A percentile compares a stretch with the other conserved stretches of the same genome.
Evolutionary conservation across 1,139 yeast genomes (phyloP).

Genomic region (Kodamaea sp.): DNA sequence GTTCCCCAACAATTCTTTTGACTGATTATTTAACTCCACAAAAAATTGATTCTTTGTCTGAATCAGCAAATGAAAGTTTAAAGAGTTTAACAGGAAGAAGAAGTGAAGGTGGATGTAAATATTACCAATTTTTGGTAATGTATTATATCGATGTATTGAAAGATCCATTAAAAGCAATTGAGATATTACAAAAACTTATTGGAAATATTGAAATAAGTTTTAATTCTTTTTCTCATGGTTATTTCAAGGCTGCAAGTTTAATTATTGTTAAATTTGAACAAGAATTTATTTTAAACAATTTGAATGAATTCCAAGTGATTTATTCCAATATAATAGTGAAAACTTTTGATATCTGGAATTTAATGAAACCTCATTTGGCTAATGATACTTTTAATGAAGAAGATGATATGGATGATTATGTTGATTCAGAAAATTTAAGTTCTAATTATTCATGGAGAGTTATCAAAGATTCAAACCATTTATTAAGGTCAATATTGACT

Average conservation of each 20-base stretch:
- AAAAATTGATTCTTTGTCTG: conserved; percentile 17
- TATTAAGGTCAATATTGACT: conserved; percentile 44
- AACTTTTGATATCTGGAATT: conserved; percentile 47
- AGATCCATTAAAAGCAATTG: conserved; percentile 14
- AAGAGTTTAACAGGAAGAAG: conserved; percentile 61
- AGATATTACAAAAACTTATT: conserved; percentile 31
- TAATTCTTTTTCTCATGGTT: conserved; percentile 51
- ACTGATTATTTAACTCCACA: conserved; percentile 5
- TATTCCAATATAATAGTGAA: conserved; percentile 7
- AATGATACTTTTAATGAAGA: conserved; percentile 46
- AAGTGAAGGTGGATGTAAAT: conserved; percentile 79
- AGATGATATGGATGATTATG: conserved; percentile 17
- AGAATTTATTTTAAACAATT: neutral
- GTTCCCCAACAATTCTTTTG: conserved; percentile 27
- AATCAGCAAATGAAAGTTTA: conserved; percentile 43
- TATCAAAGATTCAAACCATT: conserved; percentile 66
- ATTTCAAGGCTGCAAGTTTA: conserved; percentile 52
- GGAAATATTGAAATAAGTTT: conserved; percentile 27
- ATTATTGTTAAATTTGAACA: conserved; percentile 20
- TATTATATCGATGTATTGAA: conserved; percentile 15
- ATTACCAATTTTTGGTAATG: conserved; percentile 48
- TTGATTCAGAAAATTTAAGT: conserved; percentile 42
- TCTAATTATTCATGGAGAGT: conserved; percentile 80
- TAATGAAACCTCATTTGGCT: conserved; percentile 52
- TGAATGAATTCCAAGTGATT: conserved; percentile 1